Base-by-base conservation (phyloP, 805 yeast species). In the Yamadazyma scolyti region DNA sequence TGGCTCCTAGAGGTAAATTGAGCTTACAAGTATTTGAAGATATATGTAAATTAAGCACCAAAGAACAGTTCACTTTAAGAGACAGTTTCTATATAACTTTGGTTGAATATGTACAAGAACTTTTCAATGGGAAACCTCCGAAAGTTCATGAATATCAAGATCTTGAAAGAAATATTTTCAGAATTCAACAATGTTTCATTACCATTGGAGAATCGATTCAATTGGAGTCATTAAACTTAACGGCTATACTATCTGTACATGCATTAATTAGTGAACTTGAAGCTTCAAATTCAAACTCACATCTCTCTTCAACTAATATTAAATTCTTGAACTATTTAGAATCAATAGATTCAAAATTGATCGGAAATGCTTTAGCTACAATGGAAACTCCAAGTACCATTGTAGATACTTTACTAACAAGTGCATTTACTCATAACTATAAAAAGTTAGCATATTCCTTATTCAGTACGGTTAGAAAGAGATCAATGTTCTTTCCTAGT, bases 91-190 rank as follows among this genome's bases (percentile, higher is more conserved):
- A 43, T 30, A 8, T 17, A 4, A 17, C 31, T 6, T 49, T 49
- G 28, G 50, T 55, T 10, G 23, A 23, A 9, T 54, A 59, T 31
- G 39, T 62, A 9, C 65, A 63, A 25, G 30, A 39, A 5, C 32
- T 62, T 12, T 64, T 48, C 37, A 36, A 34, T 5, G 50, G 52
- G 6, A 24, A 36, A 4, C 48, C 48, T 13, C 68, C 68, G 0
- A 32, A 36, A n/a, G 47, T 51, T 8, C 71, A 65, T 37, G 66
- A 64, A 39, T 63, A 52, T 44, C 37, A 50, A 27, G 46, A 61
- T 35, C 28, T 44, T 25, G 58, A 63, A 16, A 41, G 45, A 30
- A 60, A 48, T 37, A 17, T 41, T n/a, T 29, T 33, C 11, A 23
- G 27, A 11, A 34, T 41, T 6, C 40, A 41, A 14, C 14, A 31